Conservation (phyloP, 768 basidiomycete genomes). For the Lentinus tigrinus region DNA sequence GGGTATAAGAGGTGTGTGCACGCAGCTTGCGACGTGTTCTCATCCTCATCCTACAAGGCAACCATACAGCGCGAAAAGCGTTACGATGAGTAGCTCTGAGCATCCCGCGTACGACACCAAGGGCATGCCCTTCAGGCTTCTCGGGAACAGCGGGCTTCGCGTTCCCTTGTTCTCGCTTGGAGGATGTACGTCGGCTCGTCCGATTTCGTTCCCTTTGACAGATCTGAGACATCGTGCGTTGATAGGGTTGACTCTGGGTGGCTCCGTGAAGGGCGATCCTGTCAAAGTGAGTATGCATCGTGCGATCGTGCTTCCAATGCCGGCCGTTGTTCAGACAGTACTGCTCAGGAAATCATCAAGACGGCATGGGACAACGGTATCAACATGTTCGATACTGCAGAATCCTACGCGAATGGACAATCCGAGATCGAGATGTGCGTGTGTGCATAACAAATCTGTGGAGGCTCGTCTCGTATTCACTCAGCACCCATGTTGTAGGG, state of each 20-base stretch:
- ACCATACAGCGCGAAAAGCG: too few relatives aligned
- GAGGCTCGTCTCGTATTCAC: not conserved
- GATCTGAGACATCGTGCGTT: not conserved
- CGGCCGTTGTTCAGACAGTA: not conserved
- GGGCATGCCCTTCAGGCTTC: slow-evolving; percentile 55
- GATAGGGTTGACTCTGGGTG: slow-evolving; percentile 59
- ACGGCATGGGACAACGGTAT: slow-evolving; percentile 73
- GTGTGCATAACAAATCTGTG: not conserved
- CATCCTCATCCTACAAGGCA: too few relatives aligned
- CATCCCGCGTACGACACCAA: slow-evolving; percentile 41
- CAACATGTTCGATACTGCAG: slow-evolving; percentile 73
- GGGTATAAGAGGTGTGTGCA: not conserved
- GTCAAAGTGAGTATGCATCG: slow-evolving; percentile 48
- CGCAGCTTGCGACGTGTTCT: not conserved
- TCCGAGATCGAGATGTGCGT: slow-evolving; percentile 72
- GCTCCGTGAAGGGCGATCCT: slow-evolving; percentile 64
- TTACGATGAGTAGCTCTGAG: not conserved
- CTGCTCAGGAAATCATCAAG: slow-evolving; percentile 67
- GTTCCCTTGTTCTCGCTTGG: slow-evolving; percentile 70
- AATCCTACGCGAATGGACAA: slow-evolving; percentile 62
- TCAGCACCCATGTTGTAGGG: slow-evolving; percentile 30
- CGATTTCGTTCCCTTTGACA: not conserved
- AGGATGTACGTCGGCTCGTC: slow-evolving; percentile 47
- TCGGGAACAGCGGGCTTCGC: slow-evolving; percentile 59
- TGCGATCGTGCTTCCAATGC: not conserved